Evolutionary conservation across 2,329 filamentous ascomycete species (phyloP), one percentile per base, ranked within the genome.

Genomic region (Pseudopithomyces chartarum): DNA sequence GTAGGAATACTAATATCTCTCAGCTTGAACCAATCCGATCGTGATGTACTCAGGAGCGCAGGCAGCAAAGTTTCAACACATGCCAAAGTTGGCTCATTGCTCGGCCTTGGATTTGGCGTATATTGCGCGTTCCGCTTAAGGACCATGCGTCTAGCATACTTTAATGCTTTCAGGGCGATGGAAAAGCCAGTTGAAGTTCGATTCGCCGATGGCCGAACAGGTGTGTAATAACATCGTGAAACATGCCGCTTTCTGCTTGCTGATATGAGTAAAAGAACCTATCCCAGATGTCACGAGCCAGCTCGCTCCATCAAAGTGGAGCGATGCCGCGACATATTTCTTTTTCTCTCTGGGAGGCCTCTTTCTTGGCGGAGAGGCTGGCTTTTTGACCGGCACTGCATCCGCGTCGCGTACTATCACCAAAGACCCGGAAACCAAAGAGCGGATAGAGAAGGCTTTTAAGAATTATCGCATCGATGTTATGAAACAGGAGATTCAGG

Each of bases 301-400:
- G 36, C 62, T 90, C 39, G 80, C 82, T 43, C 87, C 87, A 0
- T 84, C 83, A 1, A 78, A 78, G 0, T 66, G 84, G 47, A 86
- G 86, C 13, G 87, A 90, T 60, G 68, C 86, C 26, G 83, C 85
- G 3, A 85, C 87, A 0, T 89, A 87, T 66, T 82, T 84, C 58
- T 83, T 90, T 66, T 86, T 89, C 45, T 82, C 82, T 0, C 67
- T 83, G 0, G 87, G 85, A 13, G 87, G 87, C 0, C 68, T 89
- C 5, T 86, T 90, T 58, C 60, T 90, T 6, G 87, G 87, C 7
- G 87, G 87, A 7, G 87, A 90, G 74, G 73, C 81, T 12, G 87
- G 87, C 0, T 74, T 89, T 45, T 60, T 89, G 55, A 81, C 80
- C 0, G 87, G 88, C 0, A 81, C 80, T 1, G 79, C 80, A 45